Conservation (phyloP, 352 stramenopile species). For the Phytophthora sansomeana region DNA sequence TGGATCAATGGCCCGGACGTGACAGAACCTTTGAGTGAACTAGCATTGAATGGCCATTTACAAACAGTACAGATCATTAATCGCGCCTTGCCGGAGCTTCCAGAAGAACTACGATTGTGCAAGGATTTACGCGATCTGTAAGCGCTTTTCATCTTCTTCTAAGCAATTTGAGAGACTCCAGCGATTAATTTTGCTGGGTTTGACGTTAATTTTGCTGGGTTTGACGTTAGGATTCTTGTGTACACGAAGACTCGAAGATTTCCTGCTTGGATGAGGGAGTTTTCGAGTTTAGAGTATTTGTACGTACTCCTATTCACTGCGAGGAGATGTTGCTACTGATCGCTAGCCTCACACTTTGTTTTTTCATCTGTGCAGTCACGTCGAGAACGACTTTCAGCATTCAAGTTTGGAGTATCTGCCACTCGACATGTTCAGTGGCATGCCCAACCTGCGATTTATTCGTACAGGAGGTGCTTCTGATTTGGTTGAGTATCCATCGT, state of each 20-base stretch:
- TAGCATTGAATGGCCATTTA: constrained; percentile 42
- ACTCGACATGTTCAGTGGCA: constrained; percentile 40
- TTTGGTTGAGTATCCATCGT: constrained; percentile 43
- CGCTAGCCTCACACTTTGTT: neutral
- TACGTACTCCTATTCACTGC: constrained; percentile 9
- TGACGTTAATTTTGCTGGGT: too few species aligned
- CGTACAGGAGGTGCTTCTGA: constrained; percentile 37
- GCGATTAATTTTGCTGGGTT: too few species aligned
- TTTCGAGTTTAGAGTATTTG: constrained; percentile 41
- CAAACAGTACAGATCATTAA: constrained; percentile 57
- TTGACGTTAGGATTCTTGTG: constrained; percentile 35
- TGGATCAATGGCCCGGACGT: constrained; percentile 46
- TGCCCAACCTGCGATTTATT: constrained; percentile 50
- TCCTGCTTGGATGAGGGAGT: constrained; percentile 38
- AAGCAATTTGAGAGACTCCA: too few species aligned
- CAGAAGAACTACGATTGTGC: constrained; percentile 40
- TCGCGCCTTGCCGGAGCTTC: constrained; percentile 37
- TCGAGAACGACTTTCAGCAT: constrained; percentile 44
- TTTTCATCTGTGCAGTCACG: constrained; percentile 18
- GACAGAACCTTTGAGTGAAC: constrained; percentile 32
- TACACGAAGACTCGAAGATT: constrained; percentile 39
- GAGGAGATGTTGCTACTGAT: too few species aligned
- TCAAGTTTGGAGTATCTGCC: constrained; percentile 43
- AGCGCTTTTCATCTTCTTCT: too few species aligned
- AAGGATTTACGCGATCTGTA: constrained; percentile 36